Conservation (phyloP, 2,329 filamentous ascomycete species). For the Aspergillus sp. region DNA sequence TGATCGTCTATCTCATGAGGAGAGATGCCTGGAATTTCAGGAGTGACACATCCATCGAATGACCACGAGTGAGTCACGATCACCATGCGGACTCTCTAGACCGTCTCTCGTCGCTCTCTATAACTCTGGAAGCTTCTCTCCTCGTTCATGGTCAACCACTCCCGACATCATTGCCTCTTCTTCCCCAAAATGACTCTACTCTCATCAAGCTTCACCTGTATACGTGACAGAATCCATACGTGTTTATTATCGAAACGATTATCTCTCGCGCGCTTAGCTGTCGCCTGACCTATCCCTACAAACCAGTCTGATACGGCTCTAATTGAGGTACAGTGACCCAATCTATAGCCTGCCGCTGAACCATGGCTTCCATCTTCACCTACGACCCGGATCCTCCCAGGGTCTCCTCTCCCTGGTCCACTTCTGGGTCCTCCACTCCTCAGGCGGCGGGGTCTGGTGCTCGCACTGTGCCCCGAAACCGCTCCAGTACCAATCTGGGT, state of each 20-base stretch:
- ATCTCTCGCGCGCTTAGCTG: slow-evolving; percentile 1
- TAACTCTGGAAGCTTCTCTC: not conserved
- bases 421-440: slow-evolving; percentile 48
- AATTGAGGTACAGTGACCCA: not conserved
- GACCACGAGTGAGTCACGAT: not conserved
- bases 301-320: not conserved
- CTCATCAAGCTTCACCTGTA: slow-evolving; percentile 6
- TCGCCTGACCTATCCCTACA: not conserved
- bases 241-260: slow-evolving; percentile 3
- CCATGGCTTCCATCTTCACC: slow-evolving; percentile 93
- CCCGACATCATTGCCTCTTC: not conserved
- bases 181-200: slow-evolving; percentile 20
- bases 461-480: slow-evolving; percentile 25
- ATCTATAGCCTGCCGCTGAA: not conserved
- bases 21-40: not conserved
- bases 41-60: not conserved
- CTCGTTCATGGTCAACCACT: not conserved
- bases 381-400: slow-evolving; percentile 85
- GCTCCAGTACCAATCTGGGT: slow-evolving; percentile 37
- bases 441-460: slow-evolving; percentile 28
- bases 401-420: slow-evolving; percentile 88
- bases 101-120: not conserved
- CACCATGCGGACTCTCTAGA: not conserved
- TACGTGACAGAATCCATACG: slow-evolving; percentile 9
- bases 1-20: not conserved